Evolutionary conservation across 2,329 filamentous ascomycete species (phyloP).

Genomic region (Ophiostoma piceae): DNA sequence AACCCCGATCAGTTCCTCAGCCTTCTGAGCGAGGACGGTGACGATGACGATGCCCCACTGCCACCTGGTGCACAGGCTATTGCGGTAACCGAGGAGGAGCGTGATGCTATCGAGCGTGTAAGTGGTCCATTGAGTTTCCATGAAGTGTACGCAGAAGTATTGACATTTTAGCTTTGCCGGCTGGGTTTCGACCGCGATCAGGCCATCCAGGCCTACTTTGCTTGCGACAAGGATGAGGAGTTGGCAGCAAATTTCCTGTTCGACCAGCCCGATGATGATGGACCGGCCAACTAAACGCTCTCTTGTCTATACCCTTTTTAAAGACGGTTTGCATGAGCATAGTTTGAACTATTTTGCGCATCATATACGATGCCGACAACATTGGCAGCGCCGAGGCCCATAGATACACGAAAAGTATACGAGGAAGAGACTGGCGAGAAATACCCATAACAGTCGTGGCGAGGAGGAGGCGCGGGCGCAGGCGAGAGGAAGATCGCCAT

Average conservation of each 20-base stretch:
- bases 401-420: neutral
- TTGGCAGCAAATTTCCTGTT: conserved; percentile 97
- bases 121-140: conserved; percentile 34
- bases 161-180: conserved; percentile 64
- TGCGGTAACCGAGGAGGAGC: conserved; percentile 89
- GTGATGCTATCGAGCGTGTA: conserved; percentile 93
- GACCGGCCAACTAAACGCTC: conserved; percentile 35
- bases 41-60: conserved; percentile 69
- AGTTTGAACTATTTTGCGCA: neutral
- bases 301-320: neutral
- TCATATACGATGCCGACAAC: neutral
- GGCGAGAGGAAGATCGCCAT: neutral
- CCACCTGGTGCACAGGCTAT: conserved; percentile 87
- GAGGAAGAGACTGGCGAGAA: neutral
- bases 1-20: conserved; percentile 92
- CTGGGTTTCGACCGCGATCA: conserved; percentile 89
- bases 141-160: neutral
- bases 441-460: conserved; percentile 20
- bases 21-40: conserved; percentile 79
- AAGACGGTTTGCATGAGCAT: neutral
- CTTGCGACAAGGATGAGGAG: conserved; percentile 99
- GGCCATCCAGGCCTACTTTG: conserved; percentile 97
- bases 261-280: conserved; percentile 87
- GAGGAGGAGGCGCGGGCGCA: neutral
- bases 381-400: neutral